phyloP scores from a whole-genome alignment of 1,284 basidiomycete species.

The Puccinia horiana region DNA sequence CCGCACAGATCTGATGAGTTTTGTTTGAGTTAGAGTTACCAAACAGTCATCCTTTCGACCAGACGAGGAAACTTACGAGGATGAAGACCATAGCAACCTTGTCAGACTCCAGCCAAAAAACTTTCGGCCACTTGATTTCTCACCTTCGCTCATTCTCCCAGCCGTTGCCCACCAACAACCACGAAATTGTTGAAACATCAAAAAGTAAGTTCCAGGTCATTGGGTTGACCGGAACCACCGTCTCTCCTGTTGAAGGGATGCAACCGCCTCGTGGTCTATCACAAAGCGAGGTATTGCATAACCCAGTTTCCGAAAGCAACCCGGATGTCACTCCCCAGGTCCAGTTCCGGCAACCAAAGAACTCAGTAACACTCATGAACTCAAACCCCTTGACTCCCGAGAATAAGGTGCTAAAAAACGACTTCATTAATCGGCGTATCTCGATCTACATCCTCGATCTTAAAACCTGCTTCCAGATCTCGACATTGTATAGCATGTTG shows the following conservation, averaged over 20 bases:
- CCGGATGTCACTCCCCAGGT: too few species aligned
- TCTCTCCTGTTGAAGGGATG: too few species aligned
- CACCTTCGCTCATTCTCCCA: not conserved
- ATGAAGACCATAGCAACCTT: not conserved
- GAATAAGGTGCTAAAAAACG: not conserved
- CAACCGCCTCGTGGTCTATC: too few species aligned
- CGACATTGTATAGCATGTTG: not conserved
- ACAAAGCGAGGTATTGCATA: too few species aligned
- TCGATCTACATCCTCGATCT: not conserved
- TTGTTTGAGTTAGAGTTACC: not conserved
- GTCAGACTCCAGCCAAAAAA: not conserved
- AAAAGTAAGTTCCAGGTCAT: not conserved
- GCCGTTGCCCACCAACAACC: not conserved
- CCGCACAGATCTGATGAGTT: not conserved
- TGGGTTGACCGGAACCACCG: too few species aligned
- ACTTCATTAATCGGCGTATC: not conserved
- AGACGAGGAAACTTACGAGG: not conserved
- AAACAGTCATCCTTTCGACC: not conserved
- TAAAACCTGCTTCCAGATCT: not conserved
- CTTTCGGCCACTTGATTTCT: not conserved
- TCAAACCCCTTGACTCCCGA: not conserved
- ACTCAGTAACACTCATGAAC: not conserved
- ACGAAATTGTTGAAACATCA: not conserved
- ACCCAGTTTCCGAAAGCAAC: too few species aligned
- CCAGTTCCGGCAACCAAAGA: not conserved